Percentiles rank a stretch among this genome's conserved stretches.
phyloP scores from a whole-genome alignment of 768 basidiomycete genomes.

The Ramaria sp. region DNA sequence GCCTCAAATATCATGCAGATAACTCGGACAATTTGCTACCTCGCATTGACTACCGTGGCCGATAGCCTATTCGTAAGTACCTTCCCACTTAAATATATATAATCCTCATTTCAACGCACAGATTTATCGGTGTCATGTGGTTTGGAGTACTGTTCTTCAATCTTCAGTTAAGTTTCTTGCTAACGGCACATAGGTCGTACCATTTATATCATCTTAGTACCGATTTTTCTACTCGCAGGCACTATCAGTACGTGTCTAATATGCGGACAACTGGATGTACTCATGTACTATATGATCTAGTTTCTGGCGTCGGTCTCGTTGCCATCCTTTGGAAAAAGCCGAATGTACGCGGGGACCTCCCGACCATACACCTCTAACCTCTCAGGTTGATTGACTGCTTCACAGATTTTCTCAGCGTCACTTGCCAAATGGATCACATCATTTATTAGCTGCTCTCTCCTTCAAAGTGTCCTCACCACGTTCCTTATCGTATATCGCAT shows the following conservation, averaged over 20 bases:
- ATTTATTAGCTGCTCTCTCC: background rate
- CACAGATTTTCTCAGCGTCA: background rate
- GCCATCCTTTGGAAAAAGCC: too few species aligned
- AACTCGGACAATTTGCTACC: background rate
- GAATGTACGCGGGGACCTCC: too few species aligned
- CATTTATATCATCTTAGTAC: too few species aligned
- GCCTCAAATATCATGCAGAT: background rate
- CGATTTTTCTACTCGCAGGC: too few species aligned
- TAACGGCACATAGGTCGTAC: too few species aligned
- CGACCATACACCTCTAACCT: too few species aligned
- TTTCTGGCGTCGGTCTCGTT: too few species aligned
- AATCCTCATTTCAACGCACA: background rate
- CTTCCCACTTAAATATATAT: background rate
- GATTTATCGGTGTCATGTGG: conserved; percentile 1
- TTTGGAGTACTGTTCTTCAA: background rate
- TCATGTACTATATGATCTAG: too few species aligned
- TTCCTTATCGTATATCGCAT: conserved; percentile 1
- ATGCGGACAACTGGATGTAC: too few species aligned
- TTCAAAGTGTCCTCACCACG: background rate
- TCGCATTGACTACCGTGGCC: background rate
- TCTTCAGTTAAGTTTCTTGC: background rate
- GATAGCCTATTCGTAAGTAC: conserved; percentile 1
- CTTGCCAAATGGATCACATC: background rate
- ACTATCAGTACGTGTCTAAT: too few species aligned
- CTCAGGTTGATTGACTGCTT: too few species aligned